phyloP scores from a whole-genome alignment of 306 rosid genomes.

The Senna tora region DNA sequence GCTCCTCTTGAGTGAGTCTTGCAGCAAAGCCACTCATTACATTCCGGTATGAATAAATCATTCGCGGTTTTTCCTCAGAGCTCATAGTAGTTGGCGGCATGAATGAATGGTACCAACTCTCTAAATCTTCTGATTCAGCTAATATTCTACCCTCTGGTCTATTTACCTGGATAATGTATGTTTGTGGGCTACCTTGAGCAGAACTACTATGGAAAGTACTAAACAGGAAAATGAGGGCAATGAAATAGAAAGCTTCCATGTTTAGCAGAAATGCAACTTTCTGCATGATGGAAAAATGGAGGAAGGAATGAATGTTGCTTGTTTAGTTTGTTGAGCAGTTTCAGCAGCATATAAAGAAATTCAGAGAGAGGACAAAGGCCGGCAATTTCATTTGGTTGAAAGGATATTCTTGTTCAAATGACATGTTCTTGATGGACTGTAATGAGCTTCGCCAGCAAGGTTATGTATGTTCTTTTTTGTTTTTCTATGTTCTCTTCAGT shows the following conservation, averaged over 20 bases:
- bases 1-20: slow-evolving; percentile 56
- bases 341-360: slow-evolving; percentile 4
- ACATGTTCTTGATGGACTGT: background rate
- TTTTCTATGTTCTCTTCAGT: background rate
- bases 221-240: slow-evolving; percentile 44
- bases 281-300: slow-evolving; percentile 27
- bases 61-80: slow-evolving; percentile 33
- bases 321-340: slow-evolving; percentile 21
- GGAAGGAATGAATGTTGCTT: slow-evolving; percentile 19
- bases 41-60: slow-evolving; percentile 52
- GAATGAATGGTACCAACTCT: slow-evolving; percentile 65
- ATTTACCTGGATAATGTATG: slow-evolving; percentile 58
- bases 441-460: slow-evolving; percentile 22
- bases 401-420: background rate
- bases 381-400: slow-evolving; percentile 11
- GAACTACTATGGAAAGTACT: slow-evolving; percentile 37
- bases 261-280: slow-evolving; percentile 32
- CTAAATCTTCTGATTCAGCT: slow-evolving; percentile 39
- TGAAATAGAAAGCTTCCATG: slow-evolving; percentile 48
- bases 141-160: slow-evolving; percentile 43
- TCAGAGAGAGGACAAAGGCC: slow-evolving; percentile 5
- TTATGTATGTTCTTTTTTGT: slow-evolving; percentile 6
- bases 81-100: slow-evolving; percentile 45
- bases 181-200: slow-evolving; percentile 46
- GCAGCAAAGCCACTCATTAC: slow-evolving; percentile 75